Conservation (phyloP, 805 yeast genomes). For the Barnettozyma sp. region DNA sequence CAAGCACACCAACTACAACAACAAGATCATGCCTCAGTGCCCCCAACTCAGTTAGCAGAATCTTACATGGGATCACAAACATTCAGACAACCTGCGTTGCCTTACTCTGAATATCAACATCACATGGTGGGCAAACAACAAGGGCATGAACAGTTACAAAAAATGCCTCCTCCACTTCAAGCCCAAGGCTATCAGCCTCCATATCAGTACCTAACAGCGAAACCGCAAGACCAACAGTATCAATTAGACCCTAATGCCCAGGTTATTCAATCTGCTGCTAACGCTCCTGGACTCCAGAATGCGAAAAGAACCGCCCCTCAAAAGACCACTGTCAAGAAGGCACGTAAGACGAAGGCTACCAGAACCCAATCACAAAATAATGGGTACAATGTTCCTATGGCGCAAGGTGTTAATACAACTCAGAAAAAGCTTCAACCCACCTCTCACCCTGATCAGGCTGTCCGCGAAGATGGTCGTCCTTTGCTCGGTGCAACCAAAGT, state of each 20-base stretch:
- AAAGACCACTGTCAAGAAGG: slow-evolving; percentile 7
- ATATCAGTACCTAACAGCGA: slow-evolving; percentile 12
- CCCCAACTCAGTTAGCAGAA: not conserved
- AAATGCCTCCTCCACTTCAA: slow-evolving; percentile 1
- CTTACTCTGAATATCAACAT: slow-evolving; percentile 8
- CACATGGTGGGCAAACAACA: slow-evolving; percentile 3
- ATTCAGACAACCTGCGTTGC: slow-evolving; percentile 12
- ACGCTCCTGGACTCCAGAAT: not conserved
- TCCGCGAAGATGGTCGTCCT: slow-evolving; percentile 59
- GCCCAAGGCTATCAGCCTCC: not conserved
- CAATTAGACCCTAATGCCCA: slow-evolving; percentile 12
- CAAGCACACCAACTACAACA: not conserved
- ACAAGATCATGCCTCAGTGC: slow-evolving; percentile 1
- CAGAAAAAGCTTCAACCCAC: not conserved
- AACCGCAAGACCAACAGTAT: slow-evolving; percentile 7
- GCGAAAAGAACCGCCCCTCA: slow-evolving; percentile 12
- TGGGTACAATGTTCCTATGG: not conserved
- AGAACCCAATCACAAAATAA: not conserved
- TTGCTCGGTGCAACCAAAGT: slow-evolving; percentile 81
- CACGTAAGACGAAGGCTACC: slow-evolving; percentile 8
- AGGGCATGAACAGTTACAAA: slow-evolving; percentile 1
- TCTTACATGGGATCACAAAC: not conserved
- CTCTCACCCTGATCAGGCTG: slow-evolving; percentile 30
- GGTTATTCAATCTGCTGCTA: slow-evolving; percentile 10
- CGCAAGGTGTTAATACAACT: slow-evolving; percentile 1